Evolutionary conservation across 23 red algal species (phyloP).

Genomic region (Gracilaria domingensis): DNA sequence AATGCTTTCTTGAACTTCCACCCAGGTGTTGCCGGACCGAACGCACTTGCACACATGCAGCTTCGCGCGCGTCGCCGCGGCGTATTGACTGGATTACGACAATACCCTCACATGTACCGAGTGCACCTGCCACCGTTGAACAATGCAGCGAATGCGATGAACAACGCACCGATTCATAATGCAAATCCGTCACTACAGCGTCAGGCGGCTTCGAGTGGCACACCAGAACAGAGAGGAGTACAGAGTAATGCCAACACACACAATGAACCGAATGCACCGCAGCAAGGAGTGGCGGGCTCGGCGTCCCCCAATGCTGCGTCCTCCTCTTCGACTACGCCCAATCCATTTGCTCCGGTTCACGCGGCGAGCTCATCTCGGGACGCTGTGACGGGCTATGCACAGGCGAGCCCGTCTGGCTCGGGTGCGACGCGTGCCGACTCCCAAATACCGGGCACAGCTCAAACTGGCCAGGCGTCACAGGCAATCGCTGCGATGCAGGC

Average conservation of each 20-base stretch:
- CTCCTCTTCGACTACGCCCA: neutral
- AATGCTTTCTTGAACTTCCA: neutral
- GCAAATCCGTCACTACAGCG: neutral
- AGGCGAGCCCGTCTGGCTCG: neutral
- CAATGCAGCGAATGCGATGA: neutral
- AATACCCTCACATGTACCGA: neutral
- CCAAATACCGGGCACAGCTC: neutral
- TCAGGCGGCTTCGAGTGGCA: neutral
- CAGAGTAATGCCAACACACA: neutral
- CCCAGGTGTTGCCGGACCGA: neutral
- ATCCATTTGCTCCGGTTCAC: neutral
- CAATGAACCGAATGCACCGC: neutral
- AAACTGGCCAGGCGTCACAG: neutral
- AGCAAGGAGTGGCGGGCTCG: neutral
- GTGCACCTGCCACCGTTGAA: neutral
- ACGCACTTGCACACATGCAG: conserved; percentile 71
- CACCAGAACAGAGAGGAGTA: neutral
- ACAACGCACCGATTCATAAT: neutral
- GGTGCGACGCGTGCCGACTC: too few relatives aligned
- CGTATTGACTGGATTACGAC: neutral
- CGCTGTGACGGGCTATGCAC: neutral
- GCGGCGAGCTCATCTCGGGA: neutral
- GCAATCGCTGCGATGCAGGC: neutral
- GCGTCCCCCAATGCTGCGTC: neutral
- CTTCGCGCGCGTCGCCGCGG: conserved; percentile 39